These are phyloP conservation scores for Pseudocercospora crystallina DNA, from an alignment of 2,329 filamentous ascomycete species.

Conservation along the genomic window DNA sequence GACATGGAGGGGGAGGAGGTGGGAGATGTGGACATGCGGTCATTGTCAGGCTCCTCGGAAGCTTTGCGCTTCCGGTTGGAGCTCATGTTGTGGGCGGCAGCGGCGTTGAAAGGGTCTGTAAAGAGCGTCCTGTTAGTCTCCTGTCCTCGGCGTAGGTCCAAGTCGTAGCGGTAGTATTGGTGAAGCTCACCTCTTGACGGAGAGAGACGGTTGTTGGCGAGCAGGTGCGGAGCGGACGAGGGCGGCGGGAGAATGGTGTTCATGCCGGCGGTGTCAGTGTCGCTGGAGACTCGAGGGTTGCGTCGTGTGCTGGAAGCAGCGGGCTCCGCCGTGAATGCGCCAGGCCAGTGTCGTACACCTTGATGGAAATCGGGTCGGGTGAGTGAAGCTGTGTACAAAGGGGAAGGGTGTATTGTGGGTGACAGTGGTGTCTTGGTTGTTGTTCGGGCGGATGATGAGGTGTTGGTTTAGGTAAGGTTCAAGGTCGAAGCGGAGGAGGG, in stretches of 20 bases:
- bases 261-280: constrained; percentile 43
- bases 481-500: too few relatives aligned
- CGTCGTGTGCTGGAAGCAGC: too few relatives aligned
- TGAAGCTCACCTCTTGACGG: constrained; percentile 57
- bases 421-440: too few relatives aligned
- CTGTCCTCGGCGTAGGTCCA: constrained; percentile 37
- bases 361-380: too few relatives aligned
- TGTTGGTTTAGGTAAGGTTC: too few relatives aligned
- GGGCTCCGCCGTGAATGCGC: too few relatives aligned
- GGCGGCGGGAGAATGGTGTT: constrained; percentile 61
- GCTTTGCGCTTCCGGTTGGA: constrained; percentile 79
- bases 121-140: constrained; percentile 34
- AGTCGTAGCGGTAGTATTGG: constrained; percentile 27
- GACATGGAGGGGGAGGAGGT: constrained; percentile 75
- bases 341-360: too few relatives aligned
- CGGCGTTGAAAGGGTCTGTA: constrained; percentile 30
- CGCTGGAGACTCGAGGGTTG: too few relatives aligned
- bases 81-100: constrained; percentile 36
- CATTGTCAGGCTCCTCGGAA: constrained; percentile 64
- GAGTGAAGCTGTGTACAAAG: too few relatives aligned
- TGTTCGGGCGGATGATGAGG: too few relatives aligned
- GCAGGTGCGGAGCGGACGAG: constrained; percentile 60
- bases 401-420: too few relatives aligned
- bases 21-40: constrained; percentile 89
- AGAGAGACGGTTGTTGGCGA: constrained; percentile 60